A percentile compares a stretch with the other conserved stretches of the same genome.
Evolutionary conservation across 768 basidiomycete species (phyloP).

Genomic region (Saitozyma sp.): DNA sequence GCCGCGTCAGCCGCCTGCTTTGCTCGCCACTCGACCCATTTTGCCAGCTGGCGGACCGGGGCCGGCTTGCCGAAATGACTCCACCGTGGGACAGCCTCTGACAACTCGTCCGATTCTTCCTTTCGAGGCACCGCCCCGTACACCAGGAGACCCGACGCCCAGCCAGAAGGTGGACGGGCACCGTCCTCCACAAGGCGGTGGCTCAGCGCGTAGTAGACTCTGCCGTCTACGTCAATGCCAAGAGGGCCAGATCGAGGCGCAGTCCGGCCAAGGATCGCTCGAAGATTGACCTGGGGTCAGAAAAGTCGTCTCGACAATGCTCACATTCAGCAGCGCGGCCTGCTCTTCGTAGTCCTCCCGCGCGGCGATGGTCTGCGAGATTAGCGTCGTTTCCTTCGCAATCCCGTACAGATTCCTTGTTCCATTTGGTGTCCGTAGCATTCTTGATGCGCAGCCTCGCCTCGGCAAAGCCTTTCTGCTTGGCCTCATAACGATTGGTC

Average conservation of each 20-base stretch:
- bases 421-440: constrained; percentile 24
- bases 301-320: neutral
- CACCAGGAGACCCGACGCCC: too few relatives aligned
- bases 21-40: too few relatives aligned
- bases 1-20: too few relatives aligned
- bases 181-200: constrained; percentile 16
- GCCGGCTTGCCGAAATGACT: too few relatives aligned
- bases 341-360: constrained; percentile 14
- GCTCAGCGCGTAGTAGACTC: constrained; percentile 31
- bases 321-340: constrained; percentile 17
- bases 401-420: constrained; percentile 6
- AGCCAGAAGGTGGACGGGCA: too few relatives aligned
- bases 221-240: constrained; percentile 32
- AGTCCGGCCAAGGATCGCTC: constrained; percentile 12
- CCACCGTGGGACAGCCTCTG: too few relatives aligned
- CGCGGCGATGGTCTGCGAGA: constrained; percentile 13
- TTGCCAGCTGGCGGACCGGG: too few relatives aligned
- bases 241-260: constrained; percentile 26
- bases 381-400: too few relatives aligned
- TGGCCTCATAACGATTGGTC: constrained; percentile 13
- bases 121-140: too few relatives aligned
- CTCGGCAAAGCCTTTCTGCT: constrained; percentile 24
- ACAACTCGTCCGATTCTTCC: too few relatives aligned
- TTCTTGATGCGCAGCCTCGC: constrained; percentile 15
- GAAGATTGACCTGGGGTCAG: constrained; percentile 24